These are phyloP conservation scores for Neofusicoccum parvum DNA, from an alignment of 2,329 filamentous ascomycete genomes.

Conservation along the genomic window DNA sequence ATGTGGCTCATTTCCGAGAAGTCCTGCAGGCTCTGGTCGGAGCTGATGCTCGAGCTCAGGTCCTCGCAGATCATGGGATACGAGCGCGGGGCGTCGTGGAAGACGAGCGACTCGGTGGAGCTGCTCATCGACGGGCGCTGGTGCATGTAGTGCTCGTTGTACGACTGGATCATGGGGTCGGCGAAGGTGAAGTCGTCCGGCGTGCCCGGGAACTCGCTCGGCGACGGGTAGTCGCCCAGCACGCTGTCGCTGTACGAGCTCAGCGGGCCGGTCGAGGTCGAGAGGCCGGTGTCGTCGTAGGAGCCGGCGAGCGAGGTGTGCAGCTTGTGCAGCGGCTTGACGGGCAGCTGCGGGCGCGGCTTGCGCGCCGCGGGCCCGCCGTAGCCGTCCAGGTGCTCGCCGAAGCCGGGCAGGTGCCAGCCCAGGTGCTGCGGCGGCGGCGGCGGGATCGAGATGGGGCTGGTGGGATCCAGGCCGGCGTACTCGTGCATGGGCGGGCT, in stretches of 20 bases:
- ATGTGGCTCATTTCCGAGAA: slow-evolving; percentile 43
- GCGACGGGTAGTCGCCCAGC: slow-evolving; percentile 46
- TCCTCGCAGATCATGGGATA: slow-evolving; percentile 40
- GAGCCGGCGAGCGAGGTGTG: slow-evolving; percentile 44
- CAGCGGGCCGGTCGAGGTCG: slow-evolving; percentile 49
- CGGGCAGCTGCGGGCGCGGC: slow-evolving; percentile 40
- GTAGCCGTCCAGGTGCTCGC: slow-evolving; percentile 42
- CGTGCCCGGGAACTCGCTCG: slow-evolving; percentile 50
- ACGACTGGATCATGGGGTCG: slow-evolving; percentile 40
- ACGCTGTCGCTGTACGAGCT: slow-evolving; percentile 50
- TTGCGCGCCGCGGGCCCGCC: slow-evolving; percentile 38
- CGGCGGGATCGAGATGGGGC: slow-evolving; percentile 43
- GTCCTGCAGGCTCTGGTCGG: slow-evolving; percentile 48
- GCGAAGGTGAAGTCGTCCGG: slow-evolving; percentile 47
- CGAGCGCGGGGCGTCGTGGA: slow-evolving; percentile 38
- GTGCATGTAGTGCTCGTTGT: slow-evolving; percentile 35
- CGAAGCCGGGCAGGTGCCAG: slow-evolving; percentile 43
- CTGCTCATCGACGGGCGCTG: slow-evolving; percentile 39
- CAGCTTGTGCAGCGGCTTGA: slow-evolving; percentile 45
- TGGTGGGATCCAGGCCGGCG: slow-evolving; percentile 39
- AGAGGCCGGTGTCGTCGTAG: slow-evolving; percentile 46
- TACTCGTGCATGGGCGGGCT: slow-evolving; percentile 34
- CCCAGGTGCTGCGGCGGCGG: slow-evolving; percentile 36
- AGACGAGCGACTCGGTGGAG: slow-evolving; percentile 42
- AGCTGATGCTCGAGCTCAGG: slow-evolving; percentile 50